Percentiles rank a stretch among this genome's conserved stretches.
phyloP scores from a whole-genome alignment of 2,329 filamentous ascomycete species.

The Dactylellina haptotyla region DNA sequence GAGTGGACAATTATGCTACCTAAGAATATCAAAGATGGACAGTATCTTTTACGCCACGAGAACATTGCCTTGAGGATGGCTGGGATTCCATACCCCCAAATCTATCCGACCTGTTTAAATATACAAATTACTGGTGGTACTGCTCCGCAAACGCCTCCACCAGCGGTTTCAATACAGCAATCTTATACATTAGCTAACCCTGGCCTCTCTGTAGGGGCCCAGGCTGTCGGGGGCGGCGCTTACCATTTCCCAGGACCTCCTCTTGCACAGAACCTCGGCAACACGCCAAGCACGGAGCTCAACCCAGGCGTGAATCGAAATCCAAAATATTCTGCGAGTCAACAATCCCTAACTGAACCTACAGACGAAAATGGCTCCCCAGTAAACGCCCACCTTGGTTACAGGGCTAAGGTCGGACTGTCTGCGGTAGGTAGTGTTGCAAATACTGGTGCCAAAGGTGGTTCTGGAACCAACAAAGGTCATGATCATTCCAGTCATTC shows the following conservation, averaged over 20 bases:
- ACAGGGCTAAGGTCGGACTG: neutral
- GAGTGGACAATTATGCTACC: slow-evolving; percentile 22
- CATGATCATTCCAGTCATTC: too few species aligned
- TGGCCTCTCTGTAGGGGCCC: neutral
- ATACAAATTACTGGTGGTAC: slow-evolving; percentile 21
- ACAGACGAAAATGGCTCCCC: slow-evolving; percentile 7
- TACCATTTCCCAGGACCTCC: slow-evolving; percentile 24
- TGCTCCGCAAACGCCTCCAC: slow-evolving; percentile 1
- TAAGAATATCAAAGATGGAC: slow-evolving; percentile 27
- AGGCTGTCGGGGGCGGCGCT: neutral
- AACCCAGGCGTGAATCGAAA: slow-evolving; percentile 26
- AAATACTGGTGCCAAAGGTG: too few species aligned
- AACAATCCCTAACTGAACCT: slow-evolving; percentile 8
- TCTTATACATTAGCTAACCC: neutral
- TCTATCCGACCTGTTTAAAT: slow-evolving; percentile 23
- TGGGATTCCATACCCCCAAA: neutral
- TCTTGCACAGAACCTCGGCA: slow-evolving; percentile 18
- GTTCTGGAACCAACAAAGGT: too few species aligned
- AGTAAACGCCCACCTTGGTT: slow-evolving; percentile 13
- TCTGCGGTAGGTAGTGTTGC: neutral
- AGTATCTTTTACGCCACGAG: slow-evolving; percentile 32
- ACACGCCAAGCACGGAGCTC: slow-evolving; percentile 13
- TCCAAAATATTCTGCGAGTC: neutral
- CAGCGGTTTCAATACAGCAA: slow-evolving; percentile 4
- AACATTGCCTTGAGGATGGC: neutral